Percentiles rank a stretch among this genome's conserved stretches.
Evolutionary conservation across 2,329 filamentous ascomycete species (phyloP).

Genomic region (Aspergillus floridensis): DNA sequence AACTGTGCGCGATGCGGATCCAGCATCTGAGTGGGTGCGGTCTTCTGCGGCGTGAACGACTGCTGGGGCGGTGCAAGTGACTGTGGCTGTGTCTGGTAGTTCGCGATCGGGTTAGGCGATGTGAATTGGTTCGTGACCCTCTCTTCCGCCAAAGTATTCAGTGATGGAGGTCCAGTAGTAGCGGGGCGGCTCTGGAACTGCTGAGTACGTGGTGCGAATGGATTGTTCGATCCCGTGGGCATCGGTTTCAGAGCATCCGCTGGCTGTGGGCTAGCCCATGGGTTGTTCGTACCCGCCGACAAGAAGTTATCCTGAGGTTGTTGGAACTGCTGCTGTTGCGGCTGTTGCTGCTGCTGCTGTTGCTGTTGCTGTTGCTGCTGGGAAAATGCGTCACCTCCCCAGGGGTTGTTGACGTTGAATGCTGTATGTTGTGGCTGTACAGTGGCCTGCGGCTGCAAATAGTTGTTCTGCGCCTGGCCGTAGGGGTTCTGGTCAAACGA

Average conservation of each 20-base stretch:
- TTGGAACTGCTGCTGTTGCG: constrained; percentile 34
- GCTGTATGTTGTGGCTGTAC: constrained; percentile 60
- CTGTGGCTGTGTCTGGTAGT: constrained; percentile 43
- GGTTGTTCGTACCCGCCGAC: constrained; percentile 86
- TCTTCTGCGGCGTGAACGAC: constrained; percentile 29
- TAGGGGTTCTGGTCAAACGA: constrained; percentile 62
- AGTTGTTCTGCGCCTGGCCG: constrained; percentile 40
- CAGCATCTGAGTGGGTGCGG: constrained; percentile 30
- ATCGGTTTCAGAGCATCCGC: constrained; percentile 69
- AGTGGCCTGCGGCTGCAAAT: constrained; percentile 51
- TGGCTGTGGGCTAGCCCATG: constrained; percentile 72
- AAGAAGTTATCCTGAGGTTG: constrained; percentile 59
- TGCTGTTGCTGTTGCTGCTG: constrained; percentile 49
- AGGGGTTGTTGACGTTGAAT: constrained; percentile 59
- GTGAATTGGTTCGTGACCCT: constrained; percentile 66
- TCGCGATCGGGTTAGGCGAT: constrained; percentile 55
- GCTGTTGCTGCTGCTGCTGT: constrained; percentile 42
- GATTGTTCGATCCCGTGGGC: constrained; percentile 95
- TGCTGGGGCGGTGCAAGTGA: constrained; percentile 28
- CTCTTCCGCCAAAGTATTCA: constrained; percentile 78
- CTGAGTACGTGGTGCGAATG: constrained; percentile 72
- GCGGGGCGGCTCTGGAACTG: constrained; percentile 56
- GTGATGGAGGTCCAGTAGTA: constrained; percentile 62
- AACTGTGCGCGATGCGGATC: constrained; percentile 69
- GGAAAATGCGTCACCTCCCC: constrained; percentile 47